Conservation (phyloP, 257 asterid species). For the Nicotiana paniculata region DNA sequence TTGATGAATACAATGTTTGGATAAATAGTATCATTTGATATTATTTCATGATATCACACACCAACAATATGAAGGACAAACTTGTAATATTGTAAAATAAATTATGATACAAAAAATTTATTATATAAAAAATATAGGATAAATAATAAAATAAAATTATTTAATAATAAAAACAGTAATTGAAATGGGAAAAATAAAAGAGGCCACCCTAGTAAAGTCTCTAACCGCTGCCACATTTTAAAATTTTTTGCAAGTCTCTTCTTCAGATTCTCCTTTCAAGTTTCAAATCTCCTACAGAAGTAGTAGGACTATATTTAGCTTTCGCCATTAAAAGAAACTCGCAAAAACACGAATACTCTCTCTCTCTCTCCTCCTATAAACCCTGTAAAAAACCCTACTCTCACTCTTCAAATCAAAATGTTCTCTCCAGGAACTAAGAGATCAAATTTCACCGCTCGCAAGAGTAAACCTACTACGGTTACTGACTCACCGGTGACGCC, state of each 20-base stretch:
- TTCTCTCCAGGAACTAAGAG: slow-evolving; percentile 77
- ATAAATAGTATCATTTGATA: too few relatives aligned
- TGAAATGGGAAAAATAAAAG: too few relatives aligned
- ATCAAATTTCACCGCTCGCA: slow-evolving; percentile 43
- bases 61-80: too few relatives aligned
- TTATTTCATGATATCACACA: too few relatives aligned
- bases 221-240: neutral
- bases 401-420: slow-evolving; percentile 27
- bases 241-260: neutral
- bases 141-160: too few relatives aligned
- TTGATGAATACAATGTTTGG: too few relatives aligned
- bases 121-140: too few relatives aligned
- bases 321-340: neutral
- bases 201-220: neutral
- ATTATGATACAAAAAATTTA: too few relatives aligned
- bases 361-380: neutral
- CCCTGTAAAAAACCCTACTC: slow-evolving; percentile 30
- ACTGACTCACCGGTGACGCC: slow-evolving; percentile 44
- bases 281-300: neutral
- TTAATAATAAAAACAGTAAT: too few relatives aligned
- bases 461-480: slow-evolving; percentile 23
- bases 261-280: neutral
- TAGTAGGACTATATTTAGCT: neutral
- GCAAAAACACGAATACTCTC: neutral
- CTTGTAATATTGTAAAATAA: too few relatives aligned